Evolutionary conservation across 1,139 yeast genomes (phyloP).

Genomic region (Yamadazyma diospyri): DNA sequence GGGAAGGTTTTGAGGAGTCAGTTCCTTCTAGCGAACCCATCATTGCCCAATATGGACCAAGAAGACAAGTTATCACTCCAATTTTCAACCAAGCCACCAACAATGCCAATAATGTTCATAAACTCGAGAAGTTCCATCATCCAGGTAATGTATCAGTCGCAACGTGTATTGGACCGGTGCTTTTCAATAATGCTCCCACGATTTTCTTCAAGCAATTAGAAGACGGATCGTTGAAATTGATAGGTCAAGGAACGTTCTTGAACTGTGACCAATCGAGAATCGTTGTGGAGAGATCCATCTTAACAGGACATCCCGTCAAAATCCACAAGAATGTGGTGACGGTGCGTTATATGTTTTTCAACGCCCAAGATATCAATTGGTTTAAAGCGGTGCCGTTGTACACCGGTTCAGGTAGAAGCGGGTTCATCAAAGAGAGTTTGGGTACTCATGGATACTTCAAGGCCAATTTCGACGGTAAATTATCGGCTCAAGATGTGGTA

Average conservation of each 20-base stretch:
- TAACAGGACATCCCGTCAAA: constrained; percentile 94
- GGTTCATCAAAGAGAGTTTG: constrained; percentile 88
- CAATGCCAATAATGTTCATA: constrained; percentile 81
- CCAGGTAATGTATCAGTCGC: constrained; percentile 73
- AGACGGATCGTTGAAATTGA: constrained; percentile 55
- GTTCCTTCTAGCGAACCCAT: constrained; percentile 75
- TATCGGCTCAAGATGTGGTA: constrained; percentile 87
- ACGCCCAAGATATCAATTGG: constrained; percentile 81
- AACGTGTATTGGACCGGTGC: constrained; percentile 85
- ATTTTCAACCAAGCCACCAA: constrained; percentile 76
- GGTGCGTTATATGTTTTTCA: constrained; percentile 96
- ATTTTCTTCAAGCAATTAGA: constrained; percentile 54
- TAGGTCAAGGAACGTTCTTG: constrained; percentile 88
- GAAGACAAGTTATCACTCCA: constrained; percentile 85
- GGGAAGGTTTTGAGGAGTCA: constrained; percentile 87
- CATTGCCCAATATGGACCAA: constrained; percentile 88
- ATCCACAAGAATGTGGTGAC: constrained; percentile 92
- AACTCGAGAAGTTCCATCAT: constrained; percentile 79
- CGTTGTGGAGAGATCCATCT: constrained; percentile 79
- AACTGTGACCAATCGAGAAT: constrained; percentile 84
- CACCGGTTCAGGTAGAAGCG: constrained; percentile 89
- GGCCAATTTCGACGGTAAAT: constrained; percentile 89
- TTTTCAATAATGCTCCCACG: constrained; percentile 81
- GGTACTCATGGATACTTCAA: constrained; percentile 99
- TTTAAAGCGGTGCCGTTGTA: constrained; percentile 91